Conservation (phyloP, 768 basidiomycete species). For the Leccinum arenicola region DNA sequence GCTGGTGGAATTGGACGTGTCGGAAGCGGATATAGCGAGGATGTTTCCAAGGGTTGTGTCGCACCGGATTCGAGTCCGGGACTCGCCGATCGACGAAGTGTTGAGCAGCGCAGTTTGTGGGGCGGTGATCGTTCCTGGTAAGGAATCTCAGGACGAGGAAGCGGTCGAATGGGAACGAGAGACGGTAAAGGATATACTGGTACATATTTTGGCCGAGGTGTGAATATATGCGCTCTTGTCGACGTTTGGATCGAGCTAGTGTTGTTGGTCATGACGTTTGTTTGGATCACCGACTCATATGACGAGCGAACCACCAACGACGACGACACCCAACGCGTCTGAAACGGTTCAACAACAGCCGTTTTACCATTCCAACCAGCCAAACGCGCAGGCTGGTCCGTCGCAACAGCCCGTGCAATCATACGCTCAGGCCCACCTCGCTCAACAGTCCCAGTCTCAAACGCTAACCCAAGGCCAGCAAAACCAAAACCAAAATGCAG, state of each 20-base stretch:
- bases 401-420: conserved; percentile 19
- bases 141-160: conserved; percentile 16
- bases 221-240: conserved; percentile 18
- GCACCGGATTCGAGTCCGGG: conserved; percentile 69
- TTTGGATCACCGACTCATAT: conserved; percentile 23
- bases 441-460: conserved; percentile 20
- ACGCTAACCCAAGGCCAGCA: conserved; percentile 23
- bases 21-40: conserved; percentile 72
- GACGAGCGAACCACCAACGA: conserved; percentile 41
- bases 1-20: conserved; percentile 50
- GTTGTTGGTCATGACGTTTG: not conserved
- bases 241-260: not conserved
- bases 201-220: conserved; percentile 54
- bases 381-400: conserved; percentile 12
- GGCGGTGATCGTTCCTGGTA: conserved; percentile 35
- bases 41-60: conserved; percentile 71
- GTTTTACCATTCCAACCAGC: conserved; percentile 15
- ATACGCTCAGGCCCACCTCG: conserved; percentile 19
- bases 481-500: conserved; percentile 23
- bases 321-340: conserved; percentile 27
- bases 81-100: conserved; percentile 69
- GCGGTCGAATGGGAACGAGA: conserved; percentile 36
- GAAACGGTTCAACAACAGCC: conserved; percentile 5
- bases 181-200: conserved; percentile 67
- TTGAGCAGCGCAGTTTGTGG: conserved; percentile 61